Conservation (phyloP, 805 yeast species). For the Suhomyces emberorum region DNA sequence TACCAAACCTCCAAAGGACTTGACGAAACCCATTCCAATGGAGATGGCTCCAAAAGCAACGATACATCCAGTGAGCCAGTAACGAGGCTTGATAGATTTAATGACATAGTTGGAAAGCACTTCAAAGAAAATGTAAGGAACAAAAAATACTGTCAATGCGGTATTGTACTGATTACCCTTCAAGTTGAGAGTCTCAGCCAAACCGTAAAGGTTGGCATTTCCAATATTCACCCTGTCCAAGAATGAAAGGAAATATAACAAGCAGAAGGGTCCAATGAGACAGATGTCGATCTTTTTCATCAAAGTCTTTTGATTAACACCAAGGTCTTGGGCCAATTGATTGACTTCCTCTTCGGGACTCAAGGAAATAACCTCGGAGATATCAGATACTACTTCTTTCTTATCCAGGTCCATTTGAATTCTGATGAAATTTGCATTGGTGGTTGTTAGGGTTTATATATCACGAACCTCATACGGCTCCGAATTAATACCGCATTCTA, state of each 20-base stretch:
- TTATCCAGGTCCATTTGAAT: no score
- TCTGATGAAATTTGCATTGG: no score
- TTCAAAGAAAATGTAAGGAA: conserved; percentile 65
- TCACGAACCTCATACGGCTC: no score
- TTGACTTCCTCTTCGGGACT: conserved; percentile 14
- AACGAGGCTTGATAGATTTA: conserved; percentile 58
- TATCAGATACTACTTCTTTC: background rate
- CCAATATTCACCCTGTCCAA: conserved; percentile 80
- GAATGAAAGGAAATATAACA: conserved; percentile 72
- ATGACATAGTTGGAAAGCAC: conserved; percentile 61
- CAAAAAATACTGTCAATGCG: conserved; percentile 67
- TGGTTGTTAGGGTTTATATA: no score
- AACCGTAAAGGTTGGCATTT: conserved; percentile 73
- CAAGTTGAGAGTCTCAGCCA: conserved; percentile 52
- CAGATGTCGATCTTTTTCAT: conserved; percentile 66
- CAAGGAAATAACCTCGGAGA: background rate
- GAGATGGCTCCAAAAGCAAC: conserved; percentile 61
- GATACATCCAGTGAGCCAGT: conserved; percentile 60
- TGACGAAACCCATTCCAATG: conserved; percentile 63
- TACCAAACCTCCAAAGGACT: conserved; percentile 54
- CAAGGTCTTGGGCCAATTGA: conserved; percentile 25
- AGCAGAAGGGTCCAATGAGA: conserved; percentile 73
- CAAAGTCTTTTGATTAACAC: conserved; percentile 52
- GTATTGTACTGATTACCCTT: conserved; percentile 58
- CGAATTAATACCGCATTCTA: no score